Evolutionary conservation across 257 asterid genomes (phyloP), one percentile per base, ranked within the genome.

Genomic region (Primulina huaijiensis): DNA sequence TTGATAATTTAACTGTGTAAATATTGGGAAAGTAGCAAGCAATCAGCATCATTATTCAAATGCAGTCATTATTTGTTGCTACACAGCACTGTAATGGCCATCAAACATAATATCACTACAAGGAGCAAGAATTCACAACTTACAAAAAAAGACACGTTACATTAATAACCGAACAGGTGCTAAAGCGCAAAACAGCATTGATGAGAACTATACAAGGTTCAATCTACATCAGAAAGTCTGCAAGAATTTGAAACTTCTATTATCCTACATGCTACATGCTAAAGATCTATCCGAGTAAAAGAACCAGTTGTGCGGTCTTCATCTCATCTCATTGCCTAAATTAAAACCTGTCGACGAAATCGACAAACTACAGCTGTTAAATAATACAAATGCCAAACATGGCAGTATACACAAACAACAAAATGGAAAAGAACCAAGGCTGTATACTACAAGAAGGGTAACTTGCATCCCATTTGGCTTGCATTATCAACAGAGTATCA

Each of bases 391-490:
- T 70, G 60, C 64, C 34, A 69, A 70, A 74, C 52, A 69, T 43
- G 74, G 74, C 56, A 72, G 64, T 69, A 67, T 75, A 66, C 67
- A 59, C 62, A 60, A 74, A 71, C 65, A 65, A 74, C 78, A 58
- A 50, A 77, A 68, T 33, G 60, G 35, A 9, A 38, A 66, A 35
- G 66, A 65, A 46, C 63, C n/a, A 77, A 74, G 67, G 64, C 78
- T 68, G 62, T 72, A 77, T 4, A 25, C 70, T 65, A 67, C 74
- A 58, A 57, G 61, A 73, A 56, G 62, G 27, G 74, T n/a, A 76
- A 67, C 80, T 74, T 80, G 79, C 77, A 34, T 27, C 65, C 74
- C 65, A 64, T 72, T 52, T 43, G 72, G 79, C 65, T 68, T 64
- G 68, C 71, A 64, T 33, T 60, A 68, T 80, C 75, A 75, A 64